Base-by-base conservation (phyloP, 306 rosid species). In the Vicia sativa region DNA sequence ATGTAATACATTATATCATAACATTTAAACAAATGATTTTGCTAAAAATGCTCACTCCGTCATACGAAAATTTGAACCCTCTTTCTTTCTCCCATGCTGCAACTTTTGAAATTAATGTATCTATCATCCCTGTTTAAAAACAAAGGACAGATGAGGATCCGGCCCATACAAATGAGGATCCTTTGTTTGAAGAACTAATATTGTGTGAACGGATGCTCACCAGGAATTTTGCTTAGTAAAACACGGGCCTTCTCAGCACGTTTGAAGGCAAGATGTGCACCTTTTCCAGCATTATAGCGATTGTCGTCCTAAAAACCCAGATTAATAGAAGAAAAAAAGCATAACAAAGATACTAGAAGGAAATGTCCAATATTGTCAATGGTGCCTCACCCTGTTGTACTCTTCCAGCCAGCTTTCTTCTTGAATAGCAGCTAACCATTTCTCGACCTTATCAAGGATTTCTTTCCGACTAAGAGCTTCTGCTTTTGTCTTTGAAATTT, bases 371-470 rank as follows among this genome's bases (percentile, higher is more conserved):
- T 6, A 37, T 44, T 53, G 28, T 31, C 8, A 42, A 14, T 25
- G 37, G 38, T 49, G 46, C 64, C 58, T 67, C 74, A 91, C 96
- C 89, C 83, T 83, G 62, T 86, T 86, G 79, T 91, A 88, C 70
- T 88, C 96, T 84, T 91, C 93, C n/a, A 88, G 84, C 96, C 97
- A 88, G 76, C 80, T 77, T 78, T 91, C 97, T 74, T 91, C 97
- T 74, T 85, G 85, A 67, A 82, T 70, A 12, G 91, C 91, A 65
- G 64, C 76, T 61, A 88, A 44, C 96, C 96, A 88, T 74, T 88
- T 88, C 67, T 91, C 91, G 75, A 88, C 77, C 79, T 78, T 88
- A 48, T 84, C 91, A n/a, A 91, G 89, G 46, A 91, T 79, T 74
- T 86, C 96, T 70, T 78, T 91, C 80, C 96, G 80, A 78, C 83